Evolutionary conservation across 208 protist species (phyloP), one percentile per base, ranked within the genome.

Genomic region (Leishmania gerbilli): DNA sequence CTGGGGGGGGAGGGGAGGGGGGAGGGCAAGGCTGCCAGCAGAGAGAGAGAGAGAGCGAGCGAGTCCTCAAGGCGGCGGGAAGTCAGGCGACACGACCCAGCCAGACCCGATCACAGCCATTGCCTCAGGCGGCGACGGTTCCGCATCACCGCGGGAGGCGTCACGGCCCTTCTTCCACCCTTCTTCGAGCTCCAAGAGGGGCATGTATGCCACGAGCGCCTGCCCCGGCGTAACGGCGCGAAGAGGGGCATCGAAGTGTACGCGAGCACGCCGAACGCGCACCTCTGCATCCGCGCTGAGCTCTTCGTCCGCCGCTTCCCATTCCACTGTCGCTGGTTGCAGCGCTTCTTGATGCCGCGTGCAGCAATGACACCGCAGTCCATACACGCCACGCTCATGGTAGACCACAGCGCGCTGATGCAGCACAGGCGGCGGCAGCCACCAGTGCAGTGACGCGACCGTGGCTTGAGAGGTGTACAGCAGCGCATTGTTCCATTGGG

Each of bases 221-320:
- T 96, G 93, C 11, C 93, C 93, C 8, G 89, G 13, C 17, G 90
- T 87, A n/a, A 92, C 27, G n/a, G 91, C 90, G 4, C 93, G 91
- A 53, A 92, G 81, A 1, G 91, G 84, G 9, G 69, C 77, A 9
- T 88, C 82, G 24, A 93, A 89, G 15, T 71, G 49, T 1, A 94
- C 87, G 42, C 49, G 55, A 51, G 67, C 78, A 47, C 47, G 37
- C 49, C 31, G 4, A 37, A 87, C 69, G 40, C 65, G 27, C 56
- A 81, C 56, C 31, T 27, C 34, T 40, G 5, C 64, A 24, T 60
- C 58, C 80, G 72, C 42, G 37, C 78, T 37, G 34, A 75, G 15
- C 5, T 67, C 76, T 64, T 64, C 72, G 37, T 71, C n/a, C 62
- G 71, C 79, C 45, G 83, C 81, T 15, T 34, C 49, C 86, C 90